These are phyloP conservation scores for Breviolum minutum DNA, from an alignment of 73 alveolate genomes.

Conservation along the genomic window DNA sequence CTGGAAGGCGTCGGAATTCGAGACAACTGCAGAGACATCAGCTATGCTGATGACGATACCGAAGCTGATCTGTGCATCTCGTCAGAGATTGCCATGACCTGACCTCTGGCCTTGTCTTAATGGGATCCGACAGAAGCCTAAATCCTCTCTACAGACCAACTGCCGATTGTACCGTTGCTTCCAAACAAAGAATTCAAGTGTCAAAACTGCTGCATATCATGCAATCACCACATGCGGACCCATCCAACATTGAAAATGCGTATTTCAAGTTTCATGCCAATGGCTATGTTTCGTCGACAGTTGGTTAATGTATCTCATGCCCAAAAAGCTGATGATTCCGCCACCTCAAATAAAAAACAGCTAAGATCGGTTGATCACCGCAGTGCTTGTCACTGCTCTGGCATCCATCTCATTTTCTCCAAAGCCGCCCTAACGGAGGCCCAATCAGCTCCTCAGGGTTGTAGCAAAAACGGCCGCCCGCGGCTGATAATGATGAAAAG, in stretches of 20 bases:
- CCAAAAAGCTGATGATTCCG: neutral
- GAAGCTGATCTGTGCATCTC: conserved; percentile 31
- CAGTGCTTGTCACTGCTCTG: neutral
- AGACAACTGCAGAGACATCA: neutral
- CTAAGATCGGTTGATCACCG: neutral
- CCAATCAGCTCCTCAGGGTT: conserved; percentile 21
- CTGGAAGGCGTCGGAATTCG: neutral
- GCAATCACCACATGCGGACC: no score
- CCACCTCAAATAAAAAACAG: no score
- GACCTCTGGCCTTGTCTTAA: no score
- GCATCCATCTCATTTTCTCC: conserved; percentile 78
- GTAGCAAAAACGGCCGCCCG: neutral
- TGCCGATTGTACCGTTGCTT: neutral
- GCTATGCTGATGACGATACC: conserved; percentile 8
- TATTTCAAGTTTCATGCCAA: no score
- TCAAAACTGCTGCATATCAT: no score
- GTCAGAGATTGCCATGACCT: neutral
- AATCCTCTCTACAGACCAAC: neutral
- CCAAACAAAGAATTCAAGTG: no score
- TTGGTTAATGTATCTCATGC: neutral
- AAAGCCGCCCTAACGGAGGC: conserved; percentile 34
- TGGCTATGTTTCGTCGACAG: no score
- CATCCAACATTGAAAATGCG: no score
- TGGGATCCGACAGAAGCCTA: conserved; percentile 1
- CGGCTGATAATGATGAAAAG: no score